These are phyloP conservation scores for Amorphotheca resinae DNA, from an alignment of 495 filamentous ascomycete species.

Conservation along the genomic window DNA sequence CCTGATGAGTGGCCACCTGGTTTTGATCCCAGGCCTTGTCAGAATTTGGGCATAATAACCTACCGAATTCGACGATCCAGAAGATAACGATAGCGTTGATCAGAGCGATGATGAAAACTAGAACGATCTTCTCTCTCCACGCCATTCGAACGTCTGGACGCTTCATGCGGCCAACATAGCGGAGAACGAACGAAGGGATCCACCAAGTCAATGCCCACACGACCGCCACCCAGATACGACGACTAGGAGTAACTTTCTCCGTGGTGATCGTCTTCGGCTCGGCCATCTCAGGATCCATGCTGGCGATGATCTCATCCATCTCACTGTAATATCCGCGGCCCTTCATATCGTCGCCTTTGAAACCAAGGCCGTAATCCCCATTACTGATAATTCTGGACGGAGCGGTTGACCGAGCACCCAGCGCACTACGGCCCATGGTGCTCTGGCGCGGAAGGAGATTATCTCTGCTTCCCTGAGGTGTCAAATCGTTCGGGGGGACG, in stretches of 20 bases:
- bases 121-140: constrained; percentile 81
- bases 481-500: constrained; percentile 44
- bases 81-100: constrained; percentile 81
- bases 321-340: constrained; percentile 60
- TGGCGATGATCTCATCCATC: constrained; percentile 36
- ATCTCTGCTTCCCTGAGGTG: constrained; percentile 54
- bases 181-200: constrained; percentile 79
- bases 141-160: constrained; percentile 93
- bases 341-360: constrained; percentile 70
- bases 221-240: constrained; percentile 65
- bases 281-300: constrained; percentile 63
- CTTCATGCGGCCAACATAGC: constrained; percentile 87
- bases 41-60: constrained; percentile 76
- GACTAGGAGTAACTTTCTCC: constrained; percentile 42
- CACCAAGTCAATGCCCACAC: constrained; percentile 87
- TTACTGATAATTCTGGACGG: constrained; percentile 52
- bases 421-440: constrained; percentile 37
- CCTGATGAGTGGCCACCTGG: constrained; percentile 61
- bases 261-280: constrained; percentile 66
- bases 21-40: constrained; percentile 76
- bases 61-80: constrained; percentile 81
- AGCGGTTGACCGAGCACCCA: constrained; percentile 56
- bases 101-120: constrained; percentile 67
- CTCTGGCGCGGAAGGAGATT: constrained; percentile 53
- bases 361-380: constrained; percentile 80